Conservation (phyloP, 179 eudicot species). For the Camellia oleifera region DNA sequence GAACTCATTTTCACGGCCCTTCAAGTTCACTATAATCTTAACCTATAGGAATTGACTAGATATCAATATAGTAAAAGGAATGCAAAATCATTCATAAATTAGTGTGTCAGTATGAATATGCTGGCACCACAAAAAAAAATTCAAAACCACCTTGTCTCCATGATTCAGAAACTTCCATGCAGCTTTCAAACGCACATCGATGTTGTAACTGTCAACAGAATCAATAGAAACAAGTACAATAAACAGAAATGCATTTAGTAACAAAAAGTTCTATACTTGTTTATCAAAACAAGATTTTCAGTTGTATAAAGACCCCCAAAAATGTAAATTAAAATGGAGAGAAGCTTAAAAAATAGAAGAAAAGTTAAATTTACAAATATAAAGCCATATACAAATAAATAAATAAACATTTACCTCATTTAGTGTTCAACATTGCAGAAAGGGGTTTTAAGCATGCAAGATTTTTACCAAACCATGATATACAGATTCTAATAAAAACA, state of each 20-base stretch:
- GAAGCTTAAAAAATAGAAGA: background rate
- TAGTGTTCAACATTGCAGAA: background rate
- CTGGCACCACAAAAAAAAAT: background rate
- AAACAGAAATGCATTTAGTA: slow-evolving; percentile 1
- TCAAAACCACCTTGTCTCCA: slow-evolving; percentile 72
- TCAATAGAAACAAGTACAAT: background rate
- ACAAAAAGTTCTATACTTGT: background rate
- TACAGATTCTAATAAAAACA: background rate
- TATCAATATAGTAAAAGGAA: slow-evolving; percentile 3
- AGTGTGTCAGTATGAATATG: background rate
- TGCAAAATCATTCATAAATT: background rate
- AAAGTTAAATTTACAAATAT: background rate
- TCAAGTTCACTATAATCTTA: slow-evolving; percentile 74
- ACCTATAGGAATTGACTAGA: slow-evolving; percentile 50
- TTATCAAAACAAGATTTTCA: background rate
- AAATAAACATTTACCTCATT: background rate
- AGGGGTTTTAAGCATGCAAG: background rate
- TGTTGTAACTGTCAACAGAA: slow-evolving; percentile 61
- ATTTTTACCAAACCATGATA: background rate
- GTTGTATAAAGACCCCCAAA: background rate
- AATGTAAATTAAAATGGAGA: background rate
- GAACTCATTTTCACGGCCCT: slow-evolving; percentile 80
- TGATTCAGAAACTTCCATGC: slow-evolving; percentile 80
- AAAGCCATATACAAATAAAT: background rate
- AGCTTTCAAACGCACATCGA: slow-evolving; percentile 82